Evolutionary conservation across 2,329 filamentous ascomycete genomes (phyloP), one percentile per base, ranked within the genome.

Genomic region (Ceratocystis harringtonii): DNA sequence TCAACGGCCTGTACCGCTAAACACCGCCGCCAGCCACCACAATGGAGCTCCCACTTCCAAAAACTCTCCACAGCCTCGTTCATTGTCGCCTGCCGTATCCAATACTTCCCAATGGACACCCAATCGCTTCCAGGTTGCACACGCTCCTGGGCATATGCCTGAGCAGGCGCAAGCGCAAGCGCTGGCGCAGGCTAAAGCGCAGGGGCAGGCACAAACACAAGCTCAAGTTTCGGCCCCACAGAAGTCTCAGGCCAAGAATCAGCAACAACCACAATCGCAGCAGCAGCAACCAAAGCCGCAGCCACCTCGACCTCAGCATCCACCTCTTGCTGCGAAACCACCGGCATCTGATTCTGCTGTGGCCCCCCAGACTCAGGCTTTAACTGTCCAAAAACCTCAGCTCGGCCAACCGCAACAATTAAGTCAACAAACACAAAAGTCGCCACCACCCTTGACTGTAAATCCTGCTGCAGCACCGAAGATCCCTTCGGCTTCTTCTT

Each of bases 101-200:
- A 32, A 32, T 30, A 15, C 36, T 41, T 57, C 52, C 12, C 64
- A 62, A 44, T 66, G 57, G 32, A 55, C 48, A 5, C 64, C 61
- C 22, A 66, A 63, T 28, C 60, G 60, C 1, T 50, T 44, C 6
- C 36, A 57, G 25, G 48, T 55, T 43, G 36, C 32, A 17, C 45
- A 28, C n/a, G 41, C 45, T 12, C 64, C 64, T 10, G 60, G 61
- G 3, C 36, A 50, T n/a, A 43, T 45, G 22, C 48, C 61, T 6
- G 64, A 66, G 19, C 63, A 64, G 8, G 63, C 63, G 3, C 63
- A 64, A 45, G 63, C 63, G 19, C 64, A 65, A 52, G 64, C 57
- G 0, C 25, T 61, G 25, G 44, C 60, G 7, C 64, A 66, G 36
- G 64, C 61, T 50, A 62, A 66, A 48, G 64, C 64, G 3, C 64